Percentiles rank a stretch among this genome's conserved stretches.
These are phyloP conservation scores for Cucurbita argyrosperma DNA, from an alignment of 306 rosid genomes.

Conservation along the genomic window DNA sequence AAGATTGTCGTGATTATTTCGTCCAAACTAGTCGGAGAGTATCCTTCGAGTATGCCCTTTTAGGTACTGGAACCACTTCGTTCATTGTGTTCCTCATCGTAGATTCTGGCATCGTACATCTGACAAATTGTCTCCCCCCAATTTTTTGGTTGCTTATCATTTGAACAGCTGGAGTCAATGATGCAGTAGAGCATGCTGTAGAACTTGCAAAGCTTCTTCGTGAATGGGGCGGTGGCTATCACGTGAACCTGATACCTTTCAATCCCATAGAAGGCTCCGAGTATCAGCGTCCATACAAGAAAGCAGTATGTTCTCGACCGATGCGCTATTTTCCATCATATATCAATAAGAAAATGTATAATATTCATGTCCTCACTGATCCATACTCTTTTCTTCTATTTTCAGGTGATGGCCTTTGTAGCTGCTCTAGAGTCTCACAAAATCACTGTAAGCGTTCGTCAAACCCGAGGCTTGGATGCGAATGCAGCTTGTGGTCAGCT, in stretches of 20 bases:
- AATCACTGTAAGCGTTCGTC: constrained; percentile 64
- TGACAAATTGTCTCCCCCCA: neutral
- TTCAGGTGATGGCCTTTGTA: constrained; percentile 62
- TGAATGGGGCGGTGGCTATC: constrained; percentile 48
- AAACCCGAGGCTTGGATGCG: constrained; percentile 91
- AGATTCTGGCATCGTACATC: neutral
- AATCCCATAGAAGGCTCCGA: constrained; percentile 93
- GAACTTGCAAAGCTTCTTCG: constrained; percentile 81
- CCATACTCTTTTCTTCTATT: constrained; percentile 3
- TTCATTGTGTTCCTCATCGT: neutral
- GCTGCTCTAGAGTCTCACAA: constrained; percentile 58
- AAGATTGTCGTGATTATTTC: constrained; percentile 68
- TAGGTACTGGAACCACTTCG: constrained; percentile 42
- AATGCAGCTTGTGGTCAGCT: constrained; percentile 99
- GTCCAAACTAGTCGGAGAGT: constrained; percentile 64
- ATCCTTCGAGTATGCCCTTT: constrained; percentile 86
- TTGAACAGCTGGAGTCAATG: constrained; percentile 88
- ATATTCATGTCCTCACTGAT: neutral
- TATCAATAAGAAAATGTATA: neutral
- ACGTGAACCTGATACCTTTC: constrained; percentile 89
- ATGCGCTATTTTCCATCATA: neutral
- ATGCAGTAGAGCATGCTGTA: constrained; percentile 53
- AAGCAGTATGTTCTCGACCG: constrained; percentile 36
- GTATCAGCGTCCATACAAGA: constrained; percentile 68
- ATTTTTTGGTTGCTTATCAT: neutral